Conservation (phyloP, 2,329 filamentous ascomycete species). For the Calonectria honghensis region DNA sequence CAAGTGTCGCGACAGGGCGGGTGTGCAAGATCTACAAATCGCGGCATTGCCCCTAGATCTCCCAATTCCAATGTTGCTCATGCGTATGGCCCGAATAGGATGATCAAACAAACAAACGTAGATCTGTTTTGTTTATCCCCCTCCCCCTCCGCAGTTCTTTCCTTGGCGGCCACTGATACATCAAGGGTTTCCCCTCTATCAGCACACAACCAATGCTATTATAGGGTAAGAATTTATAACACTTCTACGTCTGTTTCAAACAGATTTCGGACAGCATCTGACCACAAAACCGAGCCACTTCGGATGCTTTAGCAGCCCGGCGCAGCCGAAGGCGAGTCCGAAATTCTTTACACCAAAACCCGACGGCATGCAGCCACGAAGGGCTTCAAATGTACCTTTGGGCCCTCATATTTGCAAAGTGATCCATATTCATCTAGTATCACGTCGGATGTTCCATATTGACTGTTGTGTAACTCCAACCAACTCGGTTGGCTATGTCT, state of each 20-base stretch:
- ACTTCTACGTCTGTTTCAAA: neutral
- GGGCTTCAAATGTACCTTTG: neutral
- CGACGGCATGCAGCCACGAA: neutral
- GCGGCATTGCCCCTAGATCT: conserved; percentile 12
- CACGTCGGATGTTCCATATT: conserved; percentile 31
- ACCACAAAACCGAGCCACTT: neutral
- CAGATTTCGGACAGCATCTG: neutral
- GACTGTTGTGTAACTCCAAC: conserved; percentile 38
- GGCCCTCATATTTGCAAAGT: too few relatives aligned
- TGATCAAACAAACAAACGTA: conserved; percentile 19
- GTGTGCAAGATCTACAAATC: conserved; percentile 5
- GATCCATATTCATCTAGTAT: neutral
- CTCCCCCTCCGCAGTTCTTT: neutral
- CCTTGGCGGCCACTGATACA: neutral
- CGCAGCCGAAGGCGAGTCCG: neutral
- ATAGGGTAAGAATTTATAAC: conserved; percentile 2
- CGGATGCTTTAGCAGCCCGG: neutral
- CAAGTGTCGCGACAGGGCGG: neutral
- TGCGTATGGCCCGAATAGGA: neutral
- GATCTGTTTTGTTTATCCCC: conserved; percentile 25
- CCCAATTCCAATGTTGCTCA: neutral
- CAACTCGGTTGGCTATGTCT: conserved; percentile 42
- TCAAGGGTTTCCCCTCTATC: conserved; percentile 6
- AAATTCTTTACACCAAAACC: neutral
- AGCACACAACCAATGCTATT: neutral